These are phyloP conservation scores for Taiozyma sp. DNA, from an alignment of 1,139 yeast species.

Conservation along the genomic window DNA sequence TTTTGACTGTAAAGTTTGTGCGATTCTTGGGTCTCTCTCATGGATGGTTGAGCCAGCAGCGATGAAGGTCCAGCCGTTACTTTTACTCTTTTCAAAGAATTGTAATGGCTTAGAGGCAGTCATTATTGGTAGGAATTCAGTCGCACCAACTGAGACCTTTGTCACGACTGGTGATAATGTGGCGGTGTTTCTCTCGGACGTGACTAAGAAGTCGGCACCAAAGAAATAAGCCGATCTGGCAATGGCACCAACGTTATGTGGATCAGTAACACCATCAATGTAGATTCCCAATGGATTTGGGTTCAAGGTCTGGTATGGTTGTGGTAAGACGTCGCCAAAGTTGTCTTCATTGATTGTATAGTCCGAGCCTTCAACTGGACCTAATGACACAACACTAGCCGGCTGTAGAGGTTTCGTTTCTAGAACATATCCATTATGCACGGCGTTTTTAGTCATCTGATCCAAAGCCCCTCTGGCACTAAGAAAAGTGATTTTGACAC, in stretches of 20 bases:
- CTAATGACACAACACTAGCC: constrained; percentile 36
- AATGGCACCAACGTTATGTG: constrained; percentile 88
- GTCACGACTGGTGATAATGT: constrained; percentile 70
- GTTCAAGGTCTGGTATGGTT: constrained; percentile 21
- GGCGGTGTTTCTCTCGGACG: constrained; percentile 70
- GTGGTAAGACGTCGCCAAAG: constrained; percentile 15
- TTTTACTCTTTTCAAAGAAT: constrained; percentile 51
- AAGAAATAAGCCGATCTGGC: constrained; percentile 75
- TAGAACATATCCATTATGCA: constrained; percentile 77
- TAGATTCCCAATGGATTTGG: constrained; percentile 66
- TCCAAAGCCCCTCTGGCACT: constrained; percentile 55
- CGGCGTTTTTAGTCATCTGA: constrained; percentile 57
- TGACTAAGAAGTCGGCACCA: constrained; percentile 77
- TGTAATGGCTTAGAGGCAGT: constrained; percentile 50
- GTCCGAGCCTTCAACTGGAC: constrained; percentile 26
- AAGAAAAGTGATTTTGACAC: constrained; percentile 38
- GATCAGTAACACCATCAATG: constrained; percentile 81
- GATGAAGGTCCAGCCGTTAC: constrained; percentile 64
- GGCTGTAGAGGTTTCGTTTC: constrained; percentile 57
- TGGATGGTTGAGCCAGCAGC: constrained; percentile 45
- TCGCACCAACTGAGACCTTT: constrained; percentile 85
- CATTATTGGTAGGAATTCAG: constrained; percentile 65
- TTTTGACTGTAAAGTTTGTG: constrained; percentile 26
- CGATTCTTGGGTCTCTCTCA: constrained; percentile 22
- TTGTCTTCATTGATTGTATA: constrained; percentile 20